Percentiles rank a stretch among this genome's conserved stretches.
Conservation (phyloP, 179 eudicot genomes). For the Kewa caespitosa region DNA sequence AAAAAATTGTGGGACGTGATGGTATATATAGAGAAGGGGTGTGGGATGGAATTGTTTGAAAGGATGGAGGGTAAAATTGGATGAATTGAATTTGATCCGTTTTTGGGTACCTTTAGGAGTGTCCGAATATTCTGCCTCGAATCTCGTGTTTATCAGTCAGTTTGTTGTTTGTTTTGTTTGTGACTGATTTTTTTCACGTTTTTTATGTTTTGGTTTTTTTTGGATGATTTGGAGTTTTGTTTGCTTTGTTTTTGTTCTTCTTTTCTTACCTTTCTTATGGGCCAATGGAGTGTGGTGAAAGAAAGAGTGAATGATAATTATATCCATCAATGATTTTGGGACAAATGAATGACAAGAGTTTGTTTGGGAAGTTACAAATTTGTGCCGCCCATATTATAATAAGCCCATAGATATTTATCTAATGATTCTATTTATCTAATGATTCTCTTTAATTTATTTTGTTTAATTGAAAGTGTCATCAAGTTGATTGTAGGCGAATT, state of each 20-base stretch:
- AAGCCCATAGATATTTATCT: too few species aligned
- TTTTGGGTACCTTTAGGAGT: neutral
- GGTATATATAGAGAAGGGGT: neutral
- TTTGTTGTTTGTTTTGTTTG: neutral
- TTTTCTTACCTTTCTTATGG: neutral
- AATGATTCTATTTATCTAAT: too few species aligned
- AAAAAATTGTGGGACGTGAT: neutral
- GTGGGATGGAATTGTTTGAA: neutral
- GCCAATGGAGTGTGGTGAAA: neutral
- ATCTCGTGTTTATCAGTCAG: neutral
- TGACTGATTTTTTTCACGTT: neutral
- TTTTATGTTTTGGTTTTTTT: neutral
- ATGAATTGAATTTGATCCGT: neutral
- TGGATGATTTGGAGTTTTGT: neutral
- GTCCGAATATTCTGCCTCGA: neutral
- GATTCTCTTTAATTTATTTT: too few species aligned
- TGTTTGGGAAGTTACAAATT: neutral
- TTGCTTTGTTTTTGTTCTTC: neutral
- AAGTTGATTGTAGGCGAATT: too few species aligned
- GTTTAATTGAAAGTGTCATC: too few species aligned
- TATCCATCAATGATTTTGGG: neutral
- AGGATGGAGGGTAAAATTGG: neutral
- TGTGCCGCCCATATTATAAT: neutral
- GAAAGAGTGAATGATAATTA: neutral
- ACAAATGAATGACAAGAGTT: neutral